A percentile compares a stretch with the other conserved stretches of the same genome.
Evolutionary conservation across 1,139 yeast genomes (phyloP).

Genomic region (Taphrina confusa): DNA sequence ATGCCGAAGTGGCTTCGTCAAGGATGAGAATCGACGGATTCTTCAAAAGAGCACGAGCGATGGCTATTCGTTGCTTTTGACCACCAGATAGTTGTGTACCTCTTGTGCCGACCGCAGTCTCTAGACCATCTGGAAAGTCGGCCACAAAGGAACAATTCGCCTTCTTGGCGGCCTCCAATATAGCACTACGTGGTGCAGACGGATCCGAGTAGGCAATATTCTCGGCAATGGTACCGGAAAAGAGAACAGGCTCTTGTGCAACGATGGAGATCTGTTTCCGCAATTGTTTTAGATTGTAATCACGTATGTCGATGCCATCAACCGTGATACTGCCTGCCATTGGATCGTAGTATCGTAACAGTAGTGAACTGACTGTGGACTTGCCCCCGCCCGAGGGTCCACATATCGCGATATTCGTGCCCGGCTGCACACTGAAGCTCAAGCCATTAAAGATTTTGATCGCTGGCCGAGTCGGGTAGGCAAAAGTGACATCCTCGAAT

Average conservation of each 20-base stretch:
- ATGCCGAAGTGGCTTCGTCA: slow-evolving; percentile 59
- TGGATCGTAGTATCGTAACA: slow-evolving; percentile 82
- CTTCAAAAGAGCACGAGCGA: slow-evolving; percentile 77
- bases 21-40: slow-evolving; percentile 68
- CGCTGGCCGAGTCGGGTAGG: slow-evolving; percentile 85
- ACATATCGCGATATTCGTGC: slow-evolving; percentile 88
- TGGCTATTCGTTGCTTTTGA: slow-evolving; percentile 79
- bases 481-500: slow-evolving; percentile 67
- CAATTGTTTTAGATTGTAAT: slow-evolving; percentile 69
- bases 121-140: slow-evolving; percentile 65
- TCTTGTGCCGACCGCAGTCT: slow-evolving; percentile 82
- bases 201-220: slow-evolving; percentile 75
- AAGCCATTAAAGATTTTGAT: slow-evolving; percentile 65
- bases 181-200: slow-evolving; percentile 62
- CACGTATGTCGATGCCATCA: slow-evolving; percentile 68
- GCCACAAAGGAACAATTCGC: slow-evolving; percentile 80
- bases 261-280: slow-evolving; percentile 81
- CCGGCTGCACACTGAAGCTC: slow-evolving; percentile 68
- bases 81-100: slow-evolving; percentile 85
- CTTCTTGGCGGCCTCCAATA: slow-evolving; percentile 68
- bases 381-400: slow-evolving; percentile 98
- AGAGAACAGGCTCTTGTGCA: slow-evolving; percentile 90
- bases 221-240: slow-evolving; percentile 84
- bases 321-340: slow-evolving; percentile 62
- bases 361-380: slow-evolving; percentile 72